Evolutionary conservation across 768 basidiomycete genomes (phyloP).

Genomic region (Amanita thiersii): DNA sequence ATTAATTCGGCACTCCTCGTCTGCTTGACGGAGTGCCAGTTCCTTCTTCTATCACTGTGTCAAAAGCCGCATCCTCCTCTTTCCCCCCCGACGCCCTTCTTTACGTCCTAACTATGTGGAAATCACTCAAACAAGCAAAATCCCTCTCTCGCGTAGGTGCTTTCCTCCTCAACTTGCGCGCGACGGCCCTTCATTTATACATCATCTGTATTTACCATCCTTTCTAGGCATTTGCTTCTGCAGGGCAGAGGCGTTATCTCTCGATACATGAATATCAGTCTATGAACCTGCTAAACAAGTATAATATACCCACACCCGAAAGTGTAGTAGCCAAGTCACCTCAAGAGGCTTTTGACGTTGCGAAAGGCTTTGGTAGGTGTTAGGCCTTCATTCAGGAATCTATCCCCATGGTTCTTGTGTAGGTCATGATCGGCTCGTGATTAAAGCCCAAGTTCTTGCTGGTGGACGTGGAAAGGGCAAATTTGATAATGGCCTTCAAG

Average conservation of each 20-base stretch:
- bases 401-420: conserved; percentile 10
- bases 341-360: conserved; percentile 84
- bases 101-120: conserved; percentile 45
- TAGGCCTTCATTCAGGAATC: background rate
- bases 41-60: conserved; percentile 8
- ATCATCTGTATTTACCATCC: conserved; percentile 8
- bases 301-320: conserved; percentile 93
- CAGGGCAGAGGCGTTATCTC: conserved; percentile 83
- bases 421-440: conserved; percentile 80
- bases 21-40: too few relatives aligned
- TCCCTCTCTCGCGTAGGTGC: conserved; percentile 53
- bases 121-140: conserved; percentile 57
- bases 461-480: conserved; percentile 98
- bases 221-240: conserved; percentile 48
- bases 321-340: conserved; percentile 81
- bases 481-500: conserved; percentile 93
- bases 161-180: too few relatives aligned
- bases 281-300: conserved; percentile 91
- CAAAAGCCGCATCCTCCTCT: background rate
- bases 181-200: background rate
- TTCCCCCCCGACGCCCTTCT: conserved; percentile 14
- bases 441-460: conserved; percentile 98
- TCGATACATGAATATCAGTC: conserved; percentile 99
- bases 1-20: conserved; percentile 17
- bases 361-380: conserved; percentile 74